phyloP scores from a whole-genome alignment of 2,329 filamentous ascomycete species.

The Cylindrodendrum hubeiense region DNA sequence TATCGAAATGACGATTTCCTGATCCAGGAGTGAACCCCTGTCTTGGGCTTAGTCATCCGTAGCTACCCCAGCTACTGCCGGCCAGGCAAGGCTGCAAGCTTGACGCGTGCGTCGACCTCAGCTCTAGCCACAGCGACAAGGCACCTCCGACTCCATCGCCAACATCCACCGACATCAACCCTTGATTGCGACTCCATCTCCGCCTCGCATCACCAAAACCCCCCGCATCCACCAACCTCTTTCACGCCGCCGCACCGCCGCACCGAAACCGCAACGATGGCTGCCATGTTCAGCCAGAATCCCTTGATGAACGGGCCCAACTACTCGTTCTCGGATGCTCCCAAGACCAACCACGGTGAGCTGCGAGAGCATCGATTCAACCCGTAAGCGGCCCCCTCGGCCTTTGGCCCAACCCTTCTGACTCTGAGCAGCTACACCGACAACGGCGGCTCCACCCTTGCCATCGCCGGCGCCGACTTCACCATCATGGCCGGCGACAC shows the following conservation, averaged over 20 bases:
- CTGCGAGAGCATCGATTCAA: slow-evolving; percentile 87
- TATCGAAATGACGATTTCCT: slow-evolving; percentile 37
- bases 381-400: slow-evolving; percentile 71
- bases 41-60: slow-evolving; percentile 54
- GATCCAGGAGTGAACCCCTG: slow-evolving; percentile 40
- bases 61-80: slow-evolving; percentile 50
- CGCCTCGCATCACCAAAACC: slow-evolving; percentile 25
- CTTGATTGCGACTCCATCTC: slow-evolving; percentile 22
- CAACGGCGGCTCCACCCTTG: slow-evolving; percentile 96
- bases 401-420: slow-evolving; percentile 4
- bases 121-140: slow-evolving; percentile 35
- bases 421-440: slow-evolving; percentile 82
- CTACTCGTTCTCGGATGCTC: slow-evolving; percentile 75
- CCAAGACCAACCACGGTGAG: slow-evolving; percentile 65
- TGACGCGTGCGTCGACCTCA: slow-evolving; percentile 56
- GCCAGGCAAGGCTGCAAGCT: slow-evolving; percentile 65
- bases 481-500: slow-evolving; percentile 98
- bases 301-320: slow-evolving; percentile 76
- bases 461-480: slow-evolving; percentile 94
- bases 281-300: slow-evolving; percentile 78
- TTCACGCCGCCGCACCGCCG: neutral
- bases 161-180: slow-evolving; percentile 26
- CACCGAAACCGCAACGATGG: slow-evolving; percentile 59
- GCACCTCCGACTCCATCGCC: slow-evolving; percentile 35
- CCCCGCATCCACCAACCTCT: neutral